Base-by-base conservation (phyloP, 805 yeast genomes). In the Sungouiella blattae region DNA sequence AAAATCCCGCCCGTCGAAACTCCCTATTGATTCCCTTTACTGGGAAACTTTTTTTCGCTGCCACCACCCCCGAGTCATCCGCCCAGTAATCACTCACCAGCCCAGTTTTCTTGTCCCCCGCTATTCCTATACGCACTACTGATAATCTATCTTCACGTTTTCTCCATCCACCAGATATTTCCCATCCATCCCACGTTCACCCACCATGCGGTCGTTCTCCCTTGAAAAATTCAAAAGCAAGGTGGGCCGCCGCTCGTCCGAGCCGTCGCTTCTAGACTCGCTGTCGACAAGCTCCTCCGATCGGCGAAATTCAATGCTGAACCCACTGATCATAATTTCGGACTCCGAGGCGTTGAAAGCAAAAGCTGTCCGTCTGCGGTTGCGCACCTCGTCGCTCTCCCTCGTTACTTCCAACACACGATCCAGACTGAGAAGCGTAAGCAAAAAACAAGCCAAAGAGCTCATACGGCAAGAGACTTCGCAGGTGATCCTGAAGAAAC, bases 381-480 rank as follows among this genome's bases (percentile, higher is more conserved):
- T 32, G 17, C 32, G 43, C 9, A 32, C 46, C 12, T 33, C 36
- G 15, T 29, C 42, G 18, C 20, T 42, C 22, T 34, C 41, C 9
- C 16, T 32, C 8, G 24, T 25, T 9, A 26, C 32, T 12, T 28
- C 16, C 9, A 25, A 18, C 12, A 6, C 22, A 9, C 48, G 49
- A 18, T 42, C 52, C 12, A 37, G 53, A 27, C 51, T 47, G 13
- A 48, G 41, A 30, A 46, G 51, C 30, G 41, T 46, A 6, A 27
- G 47, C 20, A 59, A 55, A 36, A 60, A 56, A 30, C 58, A 49
- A 25, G 57, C 69, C 14, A 63, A 59, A 35, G 65, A 60, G 31
- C 57, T 67, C 14, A 60, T 67, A 11, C 60, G 60, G 34, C 58
- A 60, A n/a, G 71, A 64, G 43, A 62, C 67, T 4, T 50, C 62